phyloP scores from a whole-genome alignment of 441 rosid species.

The Eruca vesicaria region DNA sequence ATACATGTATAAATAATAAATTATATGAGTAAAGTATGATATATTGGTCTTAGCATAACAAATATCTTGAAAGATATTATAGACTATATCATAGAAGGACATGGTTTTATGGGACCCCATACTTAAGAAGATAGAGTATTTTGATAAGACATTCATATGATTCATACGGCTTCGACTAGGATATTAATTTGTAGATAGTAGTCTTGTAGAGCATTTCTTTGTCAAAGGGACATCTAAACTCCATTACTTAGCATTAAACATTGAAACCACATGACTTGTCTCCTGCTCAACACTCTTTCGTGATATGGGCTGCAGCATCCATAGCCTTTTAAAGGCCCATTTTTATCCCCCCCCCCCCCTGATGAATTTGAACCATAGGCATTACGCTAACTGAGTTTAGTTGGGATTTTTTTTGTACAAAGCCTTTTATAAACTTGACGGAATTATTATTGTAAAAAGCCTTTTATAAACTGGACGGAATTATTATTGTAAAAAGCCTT shows the following conservation, averaged over 20 bases:
- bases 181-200: conserved; percentile 1
- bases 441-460: not conserved
- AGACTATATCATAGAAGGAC: not conserved
- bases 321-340: not conserved
- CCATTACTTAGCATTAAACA: not conserved
- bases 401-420: not conserved
- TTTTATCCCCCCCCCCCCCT: not conserved
- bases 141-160: conserved; percentile 10
- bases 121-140: conserved; percentile 19
- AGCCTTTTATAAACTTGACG: not conserved
- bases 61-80: not conserved
- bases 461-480: not conserved
- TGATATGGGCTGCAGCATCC: not conserved
- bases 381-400: not conserved
- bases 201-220: not conserved
- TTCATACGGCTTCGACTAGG: not conserved
- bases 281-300: not conserved
- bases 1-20: not conserved
- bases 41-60: not conserved
- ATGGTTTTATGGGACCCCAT: conserved; percentile 20
- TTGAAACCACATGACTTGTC: conserved; percentile 24
- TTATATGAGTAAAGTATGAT: not conserved
- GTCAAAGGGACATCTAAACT: conserved; percentile 17
- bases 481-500: not conserved
- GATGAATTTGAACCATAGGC: not conserved